phyloP scores from a whole-genome alignment of 2,329 filamentous ascomycete genomes.

The Ustulina deusta region DNA sequence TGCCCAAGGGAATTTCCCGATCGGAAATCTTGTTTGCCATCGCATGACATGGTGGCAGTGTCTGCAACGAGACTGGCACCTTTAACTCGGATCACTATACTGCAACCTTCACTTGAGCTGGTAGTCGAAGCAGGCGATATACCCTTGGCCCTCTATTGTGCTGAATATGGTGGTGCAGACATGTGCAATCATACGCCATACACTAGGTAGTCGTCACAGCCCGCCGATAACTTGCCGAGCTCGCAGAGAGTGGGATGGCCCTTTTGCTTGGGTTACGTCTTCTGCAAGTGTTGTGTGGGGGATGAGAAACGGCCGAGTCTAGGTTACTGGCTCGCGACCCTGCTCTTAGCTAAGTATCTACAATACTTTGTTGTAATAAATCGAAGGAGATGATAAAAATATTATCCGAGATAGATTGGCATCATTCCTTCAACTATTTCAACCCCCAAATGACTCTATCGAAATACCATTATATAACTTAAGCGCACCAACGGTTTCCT shows the following conservation, averaged over 20 bases:
- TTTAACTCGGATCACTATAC: background rate
- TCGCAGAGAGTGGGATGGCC: conserved; percentile 18
- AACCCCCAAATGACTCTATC: background rate
- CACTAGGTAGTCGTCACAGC: conserved; percentile 6
- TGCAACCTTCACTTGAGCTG: conserved; percentile 10
- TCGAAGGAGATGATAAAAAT: background rate
- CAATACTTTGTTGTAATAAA: conserved; percentile 1
- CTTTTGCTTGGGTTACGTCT: conserved; percentile 22
- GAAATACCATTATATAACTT: background rate
- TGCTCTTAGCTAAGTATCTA: conserved; percentile 13
- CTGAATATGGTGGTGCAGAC: background rate
- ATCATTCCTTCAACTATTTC: background rate
- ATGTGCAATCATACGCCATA: background rate
- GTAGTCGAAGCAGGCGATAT: conserved; percentile 20
- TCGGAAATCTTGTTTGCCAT: background rate
- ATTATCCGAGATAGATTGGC: background rate
- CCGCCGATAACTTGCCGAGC: conserved; percentile 19
- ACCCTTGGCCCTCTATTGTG: background rate
- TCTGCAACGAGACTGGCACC: no score
- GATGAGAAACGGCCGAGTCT: background rate
- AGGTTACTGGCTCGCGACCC: conserved; percentile 19
- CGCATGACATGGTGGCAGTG: background rate
- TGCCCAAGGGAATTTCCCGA: background rate
- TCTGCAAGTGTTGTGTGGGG: conserved; percentile 15
- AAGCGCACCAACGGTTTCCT: background rate